A percentile compares a stretch with the other conserved stretches of the same genome.
These are phyloP conservation scores for Xylaria hypoxylon DNA, from an alignment of 2,329 filamentous ascomycete species.

Conservation along the genomic window DNA sequence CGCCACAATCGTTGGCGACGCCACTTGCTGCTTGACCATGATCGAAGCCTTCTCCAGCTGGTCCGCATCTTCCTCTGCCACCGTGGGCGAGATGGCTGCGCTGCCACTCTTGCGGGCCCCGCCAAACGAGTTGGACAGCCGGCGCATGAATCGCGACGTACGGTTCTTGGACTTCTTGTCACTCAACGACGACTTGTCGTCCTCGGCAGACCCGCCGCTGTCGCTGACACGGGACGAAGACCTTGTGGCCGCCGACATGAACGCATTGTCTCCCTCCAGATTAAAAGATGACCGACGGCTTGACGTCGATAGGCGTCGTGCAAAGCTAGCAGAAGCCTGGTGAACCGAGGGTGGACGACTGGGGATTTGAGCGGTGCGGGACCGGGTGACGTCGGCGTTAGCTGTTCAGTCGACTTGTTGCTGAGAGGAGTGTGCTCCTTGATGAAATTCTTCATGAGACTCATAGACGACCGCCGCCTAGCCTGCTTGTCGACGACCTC, in stretches of 20 bases:
- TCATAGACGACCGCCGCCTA: slow-evolving; percentile 67
- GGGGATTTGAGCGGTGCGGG: slow-evolving; percentile 55
- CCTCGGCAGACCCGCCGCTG: slow-evolving; percentile 60
- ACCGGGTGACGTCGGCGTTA: slow-evolving; percentile 47
- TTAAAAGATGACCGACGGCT: slow-evolving; percentile 67
- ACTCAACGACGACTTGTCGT: slow-evolving; percentile 57
- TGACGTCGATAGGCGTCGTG: slow-evolving; percentile 73
- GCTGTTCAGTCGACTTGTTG: slow-evolving; percentile 61
- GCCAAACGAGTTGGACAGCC: slow-evolving; percentile 66
- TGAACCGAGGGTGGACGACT: slow-evolving; percentile 62
- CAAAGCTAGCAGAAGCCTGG: slow-evolving; percentile 60
- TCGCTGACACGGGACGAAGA: slow-evolving; percentile 58
- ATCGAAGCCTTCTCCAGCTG: slow-evolving; percentile 49
- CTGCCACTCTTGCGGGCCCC: slow-evolving; percentile 59
- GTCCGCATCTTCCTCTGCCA: slow-evolving; percentile 61
- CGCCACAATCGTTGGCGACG: slow-evolving; percentile 64
- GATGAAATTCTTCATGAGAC: slow-evolving; percentile 70
- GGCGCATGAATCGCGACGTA: slow-evolving; percentile 68
- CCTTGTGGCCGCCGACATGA: slow-evolving; percentile 50
- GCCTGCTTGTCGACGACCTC: slow-evolving; percentile 55
- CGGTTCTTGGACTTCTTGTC: slow-evolving; percentile 63
- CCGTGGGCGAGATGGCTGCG: slow-evolving; percentile 62
- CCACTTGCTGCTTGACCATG: slow-evolving; percentile 41
- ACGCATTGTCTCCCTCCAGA: slow-evolving; percentile 54
- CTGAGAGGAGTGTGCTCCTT: slow-evolving; percentile 65